Conservation (phyloP, 1,284 basidiomycete genomes). For the Prillingera fragicola region DNA sequence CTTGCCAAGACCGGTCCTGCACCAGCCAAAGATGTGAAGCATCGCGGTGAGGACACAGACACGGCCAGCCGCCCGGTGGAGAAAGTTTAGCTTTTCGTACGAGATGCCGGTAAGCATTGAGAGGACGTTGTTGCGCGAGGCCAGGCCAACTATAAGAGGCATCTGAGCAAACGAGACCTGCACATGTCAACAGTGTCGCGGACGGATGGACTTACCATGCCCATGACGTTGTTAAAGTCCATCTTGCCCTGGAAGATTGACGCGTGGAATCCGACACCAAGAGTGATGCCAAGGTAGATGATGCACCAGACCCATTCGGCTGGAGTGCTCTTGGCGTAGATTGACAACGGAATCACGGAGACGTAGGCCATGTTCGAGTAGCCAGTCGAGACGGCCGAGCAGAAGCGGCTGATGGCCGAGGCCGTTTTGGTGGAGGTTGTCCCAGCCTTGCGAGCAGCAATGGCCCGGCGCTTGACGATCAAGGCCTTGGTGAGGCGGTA, state of each 20-base stretch:
- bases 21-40: constrained; percentile 31
- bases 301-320: constrained; percentile 3
- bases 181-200: too few species aligned
- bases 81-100: constrained; percentile 54
- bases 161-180: constrained; percentile 52
- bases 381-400: not conserved
- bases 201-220: too few species aligned
- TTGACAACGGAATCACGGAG: constrained; percentile 2
- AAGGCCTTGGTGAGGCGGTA: not conserved
- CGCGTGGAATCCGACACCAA: constrained; percentile 4
- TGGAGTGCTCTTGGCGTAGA: not conserved
- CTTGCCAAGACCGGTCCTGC: too few species aligned
- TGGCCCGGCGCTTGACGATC: constrained; percentile 2
- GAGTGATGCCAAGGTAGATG: constrained; percentile 1
- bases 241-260: too few species aligned
- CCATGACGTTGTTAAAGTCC: too few species aligned
- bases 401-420: not conserved
- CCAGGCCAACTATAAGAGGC: constrained; percentile 58
- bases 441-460: not conserved
- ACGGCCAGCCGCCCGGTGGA: constrained; percentile 36
- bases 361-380: constrained; percentile 2
- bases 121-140: constrained; percentile 43
- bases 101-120: constrained; percentile 59
- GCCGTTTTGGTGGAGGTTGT: too few species aligned
- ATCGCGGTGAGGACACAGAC: constrained; percentile 26